These are phyloP conservation scores for Nicotiana otophora DNA, from an alignment of 257 asterid species.

Conservation along the genomic window DNA sequence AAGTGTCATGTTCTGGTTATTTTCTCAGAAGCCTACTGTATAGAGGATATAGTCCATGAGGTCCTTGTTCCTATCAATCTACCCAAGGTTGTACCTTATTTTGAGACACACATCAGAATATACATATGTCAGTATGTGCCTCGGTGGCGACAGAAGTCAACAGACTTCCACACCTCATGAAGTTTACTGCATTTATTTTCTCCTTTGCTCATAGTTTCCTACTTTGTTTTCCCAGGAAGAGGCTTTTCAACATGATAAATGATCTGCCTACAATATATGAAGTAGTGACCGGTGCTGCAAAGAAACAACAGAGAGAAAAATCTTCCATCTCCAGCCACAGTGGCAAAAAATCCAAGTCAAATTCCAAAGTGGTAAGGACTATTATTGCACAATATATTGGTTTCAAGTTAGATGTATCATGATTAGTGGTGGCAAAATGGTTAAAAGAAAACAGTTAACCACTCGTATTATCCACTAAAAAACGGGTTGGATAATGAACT, in stretches of 20 bases:
- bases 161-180: not conserved
- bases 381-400: not conserved
- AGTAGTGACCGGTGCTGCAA: constrained; percentile 62
- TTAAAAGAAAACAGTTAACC: too few species aligned
- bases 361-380: constrained; percentile 42
- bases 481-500: too few species aligned
- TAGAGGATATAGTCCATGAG: not conserved
- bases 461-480: too few species aligned
- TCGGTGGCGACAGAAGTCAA: not conserved
- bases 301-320: constrained; percentile 58
- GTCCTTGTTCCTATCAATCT: not conserved
- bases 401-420: not conserved
- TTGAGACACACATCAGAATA: not conserved
- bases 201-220: not conserved
- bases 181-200: not conserved
- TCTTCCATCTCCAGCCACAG: constrained; percentile 46
- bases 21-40: not conserved
- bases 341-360: constrained; percentile 50
- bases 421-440: too few species aligned
- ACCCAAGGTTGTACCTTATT: not conserved
- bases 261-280: constrained; percentile 76
- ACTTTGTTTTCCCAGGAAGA: constrained; percentile 48
- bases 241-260: constrained; percentile 71
- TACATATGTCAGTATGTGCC: not conserved
- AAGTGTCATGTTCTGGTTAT: not conserved